A percentile compares a stretch with the other conserved stretches of the same genome.
Conservation (phyloP, 352 stramenopile genomes). For the Pythium sp. region DNA sequence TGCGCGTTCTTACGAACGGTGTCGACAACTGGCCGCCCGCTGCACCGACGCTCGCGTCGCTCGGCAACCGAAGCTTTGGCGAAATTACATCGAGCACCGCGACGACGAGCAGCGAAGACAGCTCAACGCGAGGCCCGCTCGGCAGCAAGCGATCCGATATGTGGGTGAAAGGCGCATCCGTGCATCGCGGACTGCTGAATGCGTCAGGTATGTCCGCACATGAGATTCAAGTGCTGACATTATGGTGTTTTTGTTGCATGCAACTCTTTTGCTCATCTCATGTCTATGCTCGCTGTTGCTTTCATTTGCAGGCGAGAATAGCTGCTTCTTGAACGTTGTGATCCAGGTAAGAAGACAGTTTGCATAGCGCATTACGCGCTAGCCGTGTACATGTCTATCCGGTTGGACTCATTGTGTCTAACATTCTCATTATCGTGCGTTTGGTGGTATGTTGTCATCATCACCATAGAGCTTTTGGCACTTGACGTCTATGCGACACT, state of each 20-base stretch:
- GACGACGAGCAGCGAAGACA: slow-evolving; percentile 25
- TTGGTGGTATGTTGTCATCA: not conserved
- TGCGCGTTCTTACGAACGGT: slow-evolving; percentile 51
- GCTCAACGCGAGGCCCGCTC: slow-evolving; percentile 17
- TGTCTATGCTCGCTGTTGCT: not conserved
- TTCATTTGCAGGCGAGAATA: slow-evolving; percentile 72
- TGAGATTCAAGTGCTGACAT: not conserved
- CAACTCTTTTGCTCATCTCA: not conserved
- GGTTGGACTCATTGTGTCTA: not conserved
- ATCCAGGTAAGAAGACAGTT: slow-evolving; percentile 39
- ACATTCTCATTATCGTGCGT: not conserved
- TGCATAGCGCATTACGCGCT: not conserved
- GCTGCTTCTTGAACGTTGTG: slow-evolving; percentile 90
- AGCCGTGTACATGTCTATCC: not conserved
- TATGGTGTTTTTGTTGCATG: not conserved
- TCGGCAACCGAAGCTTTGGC: slow-evolving; percentile 16
- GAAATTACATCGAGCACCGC: slow-evolving; percentile 2
- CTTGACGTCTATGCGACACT: slow-evolving; percentile 83
- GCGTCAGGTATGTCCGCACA: slow-evolving; percentile 26
- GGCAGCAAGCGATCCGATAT: slow-evolving; percentile 67
- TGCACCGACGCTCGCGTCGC: slow-evolving; percentile 21
- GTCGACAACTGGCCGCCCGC: slow-evolving; percentile 30
- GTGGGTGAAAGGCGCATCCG: slow-evolving; percentile 78
- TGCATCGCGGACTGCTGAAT: slow-evolving; percentile 79
- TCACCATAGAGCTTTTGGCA: slow-evolving; percentile 83